Percentiles rank a stretch among this genome's conserved stretches.
These are phyloP conservation scores for Silene coronaria DNA, from an alignment of 179 eudicot genomes.

Conservation along the genomic window DNA sequence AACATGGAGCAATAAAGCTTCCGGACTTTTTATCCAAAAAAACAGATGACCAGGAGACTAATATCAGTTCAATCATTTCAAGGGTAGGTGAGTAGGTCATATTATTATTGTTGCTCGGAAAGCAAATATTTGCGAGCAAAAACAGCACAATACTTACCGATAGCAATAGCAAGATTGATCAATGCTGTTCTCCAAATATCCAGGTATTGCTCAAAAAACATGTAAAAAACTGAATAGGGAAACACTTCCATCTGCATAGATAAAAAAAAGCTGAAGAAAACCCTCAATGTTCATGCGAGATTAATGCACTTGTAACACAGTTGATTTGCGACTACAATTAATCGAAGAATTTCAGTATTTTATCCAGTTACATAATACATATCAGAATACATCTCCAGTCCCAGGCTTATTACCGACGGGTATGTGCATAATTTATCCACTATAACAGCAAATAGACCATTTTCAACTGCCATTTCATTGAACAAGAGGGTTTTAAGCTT, in stretches of 20 bases:
- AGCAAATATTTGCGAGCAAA: conserved; percentile 4
- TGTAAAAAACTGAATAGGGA: conserved; percentile 93
- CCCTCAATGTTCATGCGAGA: not conserved
- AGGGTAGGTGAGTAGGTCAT: not conserved
- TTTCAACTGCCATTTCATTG: not conserved
- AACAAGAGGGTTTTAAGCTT: not conserved
- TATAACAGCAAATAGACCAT: not conserved
- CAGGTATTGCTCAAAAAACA: conserved; percentile 97
- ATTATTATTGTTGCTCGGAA: not conserved
- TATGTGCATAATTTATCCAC: not conserved
- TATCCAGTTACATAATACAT: not conserved
- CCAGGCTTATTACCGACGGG: not conserved
- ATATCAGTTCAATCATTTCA: not conserved
- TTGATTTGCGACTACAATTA: not conserved
- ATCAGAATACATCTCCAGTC: not conserved
- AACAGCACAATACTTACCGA: conserved; percentile 50
- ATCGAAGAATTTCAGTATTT: not conserved
- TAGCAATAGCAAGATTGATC: conserved; percentile 88
- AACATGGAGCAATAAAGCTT: too few species aligned
- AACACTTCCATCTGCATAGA: conserved; percentile 81
- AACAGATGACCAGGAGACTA: not conserved
- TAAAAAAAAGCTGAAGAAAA: not conserved
- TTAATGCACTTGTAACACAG: not conserved
- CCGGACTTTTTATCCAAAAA: not conserved
- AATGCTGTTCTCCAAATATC: conserved; percentile 97